Base-by-base conservation (phyloP, 106 monocot species). In the Dendrobium catenatum region DNA sequence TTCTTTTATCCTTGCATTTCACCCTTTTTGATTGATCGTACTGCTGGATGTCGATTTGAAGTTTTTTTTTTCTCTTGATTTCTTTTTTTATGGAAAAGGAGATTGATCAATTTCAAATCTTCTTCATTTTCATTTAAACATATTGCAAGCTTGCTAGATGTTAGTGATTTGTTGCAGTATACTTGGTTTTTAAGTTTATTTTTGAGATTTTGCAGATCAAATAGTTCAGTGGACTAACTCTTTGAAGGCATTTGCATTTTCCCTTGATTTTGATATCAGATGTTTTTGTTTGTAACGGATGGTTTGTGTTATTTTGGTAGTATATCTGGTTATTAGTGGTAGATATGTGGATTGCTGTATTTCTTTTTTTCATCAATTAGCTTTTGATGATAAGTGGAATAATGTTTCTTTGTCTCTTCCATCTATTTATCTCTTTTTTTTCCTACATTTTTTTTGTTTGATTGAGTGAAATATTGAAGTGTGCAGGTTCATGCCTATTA, bases 401-500 rank as follows among this genome's bases (percentile, higher is more conserved):
- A 9, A 37, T 37, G 15, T 37, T 70, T 22, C 29, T 68, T 27
- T 70, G n/a, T 70, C 44, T 44, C 17, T 74, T 43, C n/a, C 44
- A 19, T 22, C 59, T 61, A 73, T 54, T 68, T 29, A 20, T 8
- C 16, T 41, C 4, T 3, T 79, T 67, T 26, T 26, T 24, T 44
- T 70, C 72, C 9, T 66, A 11, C 11, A 26, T 61, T 27, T 77
- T 68, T 15, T 66, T 66, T 10, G 8, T 66, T 67, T 51, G 51
- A 15, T 51, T 51, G 7, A 51, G 79, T 72, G 40, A n/a, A 66
- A 10, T 73, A n/a, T 70, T 76, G 4, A 44, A 42, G 17, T 80
- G 54, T 26, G 78, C 91, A 94, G 94, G 94, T 89, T 80, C 94
- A 94, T 82, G 82, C 86, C 22, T 80, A 90, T 76, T 90, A 88